Evolutionary conservation across 805 yeast species (phyloP), one percentile per base, ranked within the genome.

Genomic region (Saccharomyces jurei): DNA sequence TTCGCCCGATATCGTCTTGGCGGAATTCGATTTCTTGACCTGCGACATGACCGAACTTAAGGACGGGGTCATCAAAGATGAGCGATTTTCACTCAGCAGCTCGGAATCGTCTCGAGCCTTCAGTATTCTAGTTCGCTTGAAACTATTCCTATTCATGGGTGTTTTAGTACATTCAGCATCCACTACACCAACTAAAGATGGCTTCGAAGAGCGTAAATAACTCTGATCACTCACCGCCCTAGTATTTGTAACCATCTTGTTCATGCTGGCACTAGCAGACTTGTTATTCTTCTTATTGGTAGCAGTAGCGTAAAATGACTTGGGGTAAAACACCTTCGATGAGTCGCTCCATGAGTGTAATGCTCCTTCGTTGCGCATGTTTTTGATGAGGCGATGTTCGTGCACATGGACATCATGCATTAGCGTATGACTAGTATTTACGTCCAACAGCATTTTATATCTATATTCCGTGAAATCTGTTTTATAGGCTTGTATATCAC

Each of bases 11-110:
- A 21, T 6, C n/a, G 32, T 44, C 26, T 31, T 28, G 13, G n/a
- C 25, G n/a, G 51, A 25, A 17, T 31, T 52, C 25, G 50, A 41
- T 26, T 50, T 54, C 30, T 54, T 54, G 4, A 64, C 56, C 52
- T 64, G 68, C 32, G 65, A 58, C 53, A 61, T 52, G 29, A 64
- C 68, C 36, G 68, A 59, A 50, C 57, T 58, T 64, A 64, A 57
- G 31, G 65, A 61, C 8, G 68, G 65, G 25, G 68, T 61, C 47
- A 64, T 52, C 36, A 48, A 47, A 36, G 14, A 27, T 31, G 48
- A 25, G 41, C 51, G 44, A 36, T 26, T 28, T 46, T 46, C 49
- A 21, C n/a, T 28, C 29, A 21, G 29, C 49, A n/a, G 13, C 11
- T 36, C 44, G 25, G 44, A 36, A 46, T 28, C 49, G 14, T 9